phyloP scores from a whole-genome alignment of 106 monocot genomes.

The Acorus calamus region DNA sequence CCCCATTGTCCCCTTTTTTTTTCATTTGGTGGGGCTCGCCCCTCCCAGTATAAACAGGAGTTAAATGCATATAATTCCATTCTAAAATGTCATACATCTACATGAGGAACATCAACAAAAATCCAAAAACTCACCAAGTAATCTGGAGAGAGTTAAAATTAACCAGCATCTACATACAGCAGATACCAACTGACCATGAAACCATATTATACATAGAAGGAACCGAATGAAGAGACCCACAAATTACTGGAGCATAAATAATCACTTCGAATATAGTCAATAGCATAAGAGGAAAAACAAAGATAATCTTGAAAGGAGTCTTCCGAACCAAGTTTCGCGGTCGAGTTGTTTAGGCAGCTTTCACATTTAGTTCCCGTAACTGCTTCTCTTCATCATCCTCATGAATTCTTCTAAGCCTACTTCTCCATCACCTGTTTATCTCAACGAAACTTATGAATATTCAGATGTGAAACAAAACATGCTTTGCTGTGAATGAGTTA shows the following conservation, averaged over 20 bases:
- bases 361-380: conserved; percentile 28
- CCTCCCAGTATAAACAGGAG: background rate
- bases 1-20: background rate
- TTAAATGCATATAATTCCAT: background rate
- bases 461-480: too few species aligned
- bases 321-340: too few species aligned
- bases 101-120: background rate
- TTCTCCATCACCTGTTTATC: conserved; percentile 69
- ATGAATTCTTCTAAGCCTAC: conserved; percentile 69
- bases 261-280: too few species aligned
- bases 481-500: too few species aligned
- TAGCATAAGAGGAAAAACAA: background rate
- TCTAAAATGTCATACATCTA: background rate
- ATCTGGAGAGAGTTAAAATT: too few species aligned
- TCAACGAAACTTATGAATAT: background rate
- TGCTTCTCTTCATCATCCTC: conserved; percentile 61
- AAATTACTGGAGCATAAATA: too few species aligned
- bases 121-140: too few species aligned
- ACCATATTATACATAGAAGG: too few species aligned
- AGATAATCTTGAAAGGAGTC: background rate
- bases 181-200: too few species aligned
- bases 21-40: background rate
- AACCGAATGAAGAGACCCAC: too few species aligned
- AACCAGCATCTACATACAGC: too few species aligned
- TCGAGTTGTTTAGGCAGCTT: too few species aligned